Evolutionary conservation across 345 rosid species (phyloP).

Genomic region (Erodium maritimum): DNA sequence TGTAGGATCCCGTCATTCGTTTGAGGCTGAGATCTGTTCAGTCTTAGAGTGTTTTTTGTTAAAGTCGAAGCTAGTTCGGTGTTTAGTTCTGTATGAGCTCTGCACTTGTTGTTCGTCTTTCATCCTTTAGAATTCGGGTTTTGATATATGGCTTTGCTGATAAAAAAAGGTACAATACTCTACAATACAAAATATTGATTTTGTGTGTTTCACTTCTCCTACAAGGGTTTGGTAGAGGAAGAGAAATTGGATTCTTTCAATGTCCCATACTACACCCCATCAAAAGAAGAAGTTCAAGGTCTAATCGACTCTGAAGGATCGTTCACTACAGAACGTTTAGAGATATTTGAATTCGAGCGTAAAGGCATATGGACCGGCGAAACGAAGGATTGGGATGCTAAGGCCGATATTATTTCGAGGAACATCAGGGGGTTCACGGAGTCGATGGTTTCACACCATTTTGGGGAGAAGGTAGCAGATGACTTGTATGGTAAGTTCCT

Average conservation of each 20-base stretch:
- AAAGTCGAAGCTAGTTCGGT: too few species aligned
- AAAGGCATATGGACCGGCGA: neutral
- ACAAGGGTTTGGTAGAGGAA: conserved; percentile 10
- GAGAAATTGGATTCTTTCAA: conserved; percentile 15
- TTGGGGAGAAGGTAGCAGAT: conserved; percentile 12
- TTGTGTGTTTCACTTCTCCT: too few species aligned
- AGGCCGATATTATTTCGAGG: neutral
- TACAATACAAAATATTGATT: too few species aligned
- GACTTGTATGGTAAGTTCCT: conserved; percentile 10
- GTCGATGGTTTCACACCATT: conserved; percentile 11
- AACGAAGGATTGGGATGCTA: neutral
- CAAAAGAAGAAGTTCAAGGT: conserved; percentile 9
- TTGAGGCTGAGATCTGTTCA: too few species aligned
- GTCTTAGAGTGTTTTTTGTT: too few species aligned
- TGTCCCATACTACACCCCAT: conserved; percentile 12
- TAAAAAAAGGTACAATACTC: too few species aligned
- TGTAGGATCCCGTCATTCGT: too few species aligned
- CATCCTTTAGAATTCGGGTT: too few species aligned
- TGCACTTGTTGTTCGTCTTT: too few species aligned
- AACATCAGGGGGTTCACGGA: conserved; percentile 10
- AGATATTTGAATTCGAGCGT: conserved; percentile 1
- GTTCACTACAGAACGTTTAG: conserved; percentile 6
- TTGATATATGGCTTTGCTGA: too few species aligned
- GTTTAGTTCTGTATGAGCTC: too few species aligned
- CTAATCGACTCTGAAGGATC: conserved; percentile 4